Conservation (phyloP, 345 rosid species). For the Erodium maritimum region DNA sequence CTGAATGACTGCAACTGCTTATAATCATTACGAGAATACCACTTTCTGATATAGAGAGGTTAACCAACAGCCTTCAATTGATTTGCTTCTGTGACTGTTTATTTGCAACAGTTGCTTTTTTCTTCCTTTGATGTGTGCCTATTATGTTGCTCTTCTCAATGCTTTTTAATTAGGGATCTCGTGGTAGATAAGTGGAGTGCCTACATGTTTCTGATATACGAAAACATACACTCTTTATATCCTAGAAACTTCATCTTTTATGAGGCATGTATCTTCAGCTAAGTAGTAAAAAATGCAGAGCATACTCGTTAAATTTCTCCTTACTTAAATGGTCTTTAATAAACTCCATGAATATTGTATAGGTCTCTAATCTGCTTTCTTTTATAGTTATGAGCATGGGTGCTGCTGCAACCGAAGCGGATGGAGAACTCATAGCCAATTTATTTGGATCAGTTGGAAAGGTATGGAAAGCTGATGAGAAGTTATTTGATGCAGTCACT, state of each 20-base stretch:
- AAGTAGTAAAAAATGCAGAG: background rate
- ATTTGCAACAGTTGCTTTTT: background rate
- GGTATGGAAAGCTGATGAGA: slow-evolving; percentile 80
- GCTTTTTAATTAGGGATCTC: background rate
- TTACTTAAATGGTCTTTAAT: background rate
- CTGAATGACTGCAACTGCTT: too few species aligned
- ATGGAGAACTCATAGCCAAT: slow-evolving; percentile 54
- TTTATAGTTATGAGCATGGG: slow-evolving; percentile 67
- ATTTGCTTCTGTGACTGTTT: background rate
- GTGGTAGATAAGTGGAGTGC: background rate
- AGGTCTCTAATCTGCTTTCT: slow-evolving; percentile 7
- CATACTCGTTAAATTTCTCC: background rate
- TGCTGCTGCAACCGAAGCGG: slow-evolving; percentile 60
- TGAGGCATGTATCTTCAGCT: background rate
- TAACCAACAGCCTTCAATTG: background rate
- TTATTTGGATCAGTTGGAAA: slow-evolving; percentile 79
- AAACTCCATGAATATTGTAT: background rate
- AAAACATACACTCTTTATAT: background rate
- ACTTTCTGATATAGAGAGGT: too few species aligned
- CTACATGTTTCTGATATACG: background rate
- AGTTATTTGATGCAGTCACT: slow-evolving; percentile 79
- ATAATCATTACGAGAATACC: too few species aligned
- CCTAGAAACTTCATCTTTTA: background rate
- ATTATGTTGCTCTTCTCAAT: background rate
- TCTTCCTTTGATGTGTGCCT: background rate